Evolutionary conservation across 164 flowering plant genomes (phyloP), one percentile per base, ranked within the genome.

Genomic region (Vitis rupestris): DNA sequence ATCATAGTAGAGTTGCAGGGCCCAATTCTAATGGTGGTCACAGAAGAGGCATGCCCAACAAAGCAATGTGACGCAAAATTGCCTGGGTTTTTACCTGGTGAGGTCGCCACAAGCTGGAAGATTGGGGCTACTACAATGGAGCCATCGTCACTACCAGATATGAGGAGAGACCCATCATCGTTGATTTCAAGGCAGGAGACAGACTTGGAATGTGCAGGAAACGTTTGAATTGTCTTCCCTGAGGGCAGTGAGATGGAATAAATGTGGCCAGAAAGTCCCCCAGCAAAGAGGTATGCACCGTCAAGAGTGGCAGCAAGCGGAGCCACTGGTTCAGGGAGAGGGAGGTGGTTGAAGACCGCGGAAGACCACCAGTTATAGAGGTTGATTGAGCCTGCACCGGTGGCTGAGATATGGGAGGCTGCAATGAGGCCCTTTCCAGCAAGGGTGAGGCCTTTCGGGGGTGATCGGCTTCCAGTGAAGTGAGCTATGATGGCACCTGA

Each of bases 311-410:
- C 79, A 1, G 71, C 65, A 8, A 87, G 50, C 3, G 88, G 88
- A 3, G 84, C 87, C 1, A 82, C 86, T 10, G 87, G 87, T 67
- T 85, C 90, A 3, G 87, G 88, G 53, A 79, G 13, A n/a, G 83
- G 70, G 10, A 85, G 68, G 59, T 79, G 71, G 50, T 72, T 74
- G 51, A 76, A 64, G 51, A 76, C 65, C 13, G 79, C 37, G 0
- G 70, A 62, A 1, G 78, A 76, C 72, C 74, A 76, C 80, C 76
- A 81, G 63, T 72, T 74, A 61, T 81, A 79, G 48, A 81, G 77
- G 73, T 79, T 80, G 50, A 82, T 65, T 4, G 77, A 79, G 16
- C 73, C 75, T 0, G 74, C 56, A 37, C 67, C 69, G 1, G 77
- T 67, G 19, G 63, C 64, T 1, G 82, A 82, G 52, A 87, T 57